Conservation (phyloP, 768 basidiomycete genomes). For the Psilocybe cubensis region DNA sequence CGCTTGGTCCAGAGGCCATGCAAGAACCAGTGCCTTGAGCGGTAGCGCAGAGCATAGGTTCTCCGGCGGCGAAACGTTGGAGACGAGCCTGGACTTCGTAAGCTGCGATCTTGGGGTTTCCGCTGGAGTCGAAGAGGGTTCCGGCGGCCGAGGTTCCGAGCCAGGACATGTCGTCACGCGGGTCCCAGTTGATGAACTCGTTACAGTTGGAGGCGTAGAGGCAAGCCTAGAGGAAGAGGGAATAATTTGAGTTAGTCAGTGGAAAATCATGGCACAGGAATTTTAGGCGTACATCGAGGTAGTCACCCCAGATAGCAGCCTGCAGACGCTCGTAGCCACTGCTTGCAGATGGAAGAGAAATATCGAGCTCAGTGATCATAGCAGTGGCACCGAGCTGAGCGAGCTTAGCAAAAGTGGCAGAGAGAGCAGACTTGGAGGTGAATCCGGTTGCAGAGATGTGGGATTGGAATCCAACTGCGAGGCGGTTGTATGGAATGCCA, state of each 20-base stretch:
- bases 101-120: conserved; percentile 17
- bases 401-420: conserved; percentile 15
- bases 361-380: conserved; percentile 18
- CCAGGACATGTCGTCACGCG: conserved; percentile 15
- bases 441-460: conserved; percentile 13
- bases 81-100: conserved; percentile 15
- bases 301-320: conserved; percentile 20
- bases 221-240: conserved; percentile 5
- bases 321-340: conserved; percentile 15
- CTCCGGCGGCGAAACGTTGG: conserved; percentile 13
- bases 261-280: too few relatives aligned
- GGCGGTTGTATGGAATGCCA: conserved; percentile 16
- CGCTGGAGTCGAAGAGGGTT: conserved; percentile 18
- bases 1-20: conserved; percentile 13
- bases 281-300: conserved; percentile 19
- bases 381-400: conserved; percentile 15
- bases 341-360: conserved; percentile 11
- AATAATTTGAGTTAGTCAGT: not conserved
- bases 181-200: conserved; percentile 20
- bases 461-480: conserved; percentile 19
- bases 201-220: conserved; percentile 15
- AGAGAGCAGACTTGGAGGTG: conserved; percentile 8
- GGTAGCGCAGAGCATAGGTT: conserved; percentile 14
- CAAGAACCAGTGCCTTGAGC: conserved; percentile 13
- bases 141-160: conserved; percentile 15